Base-by-base conservation (phyloP, 768 basidiomycete species). In the Phaeotremella skinneri region DNA sequence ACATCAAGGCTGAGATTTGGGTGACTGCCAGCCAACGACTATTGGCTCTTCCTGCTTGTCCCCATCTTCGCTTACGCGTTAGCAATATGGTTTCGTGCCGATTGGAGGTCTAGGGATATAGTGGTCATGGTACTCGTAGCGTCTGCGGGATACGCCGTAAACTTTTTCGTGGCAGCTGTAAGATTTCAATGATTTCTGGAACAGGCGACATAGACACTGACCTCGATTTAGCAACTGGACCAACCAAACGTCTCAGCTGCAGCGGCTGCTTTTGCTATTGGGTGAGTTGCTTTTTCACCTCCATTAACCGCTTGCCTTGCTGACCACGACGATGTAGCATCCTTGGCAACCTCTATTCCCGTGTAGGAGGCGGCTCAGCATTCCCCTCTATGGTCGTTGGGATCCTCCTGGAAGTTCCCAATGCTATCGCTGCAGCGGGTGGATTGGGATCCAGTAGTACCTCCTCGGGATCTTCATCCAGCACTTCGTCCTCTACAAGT, bases 301-400 rank as follows among this genome's bases (percentile, higher is more conserved):
- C n/a, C n/a, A 11, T 41, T 11, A 41, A n/a, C 11, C n/a, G n/a
- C 37, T 41, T n/a, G n/a, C n/a, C n/a, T n/a, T n/a, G n/a, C n/a
- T n/a, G n/a, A n/a, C n/a, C n/a, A n/a, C n/a, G n/a, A n/a, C n/a
- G n/a, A n/a, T n/a, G n/a, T n/a, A 63, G 66, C 20, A 55, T 72
- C 2, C 55, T 69, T 9, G 70, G 70, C 1, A 72, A 72, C 47
- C 62, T 66, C 3, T 71, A 71, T 34, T 71, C 69, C 14, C 61
- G 69, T 14, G 17, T 71, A 6, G 64, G 61, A 2, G 67, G 67
- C 13, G 69, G 69, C 25, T 71, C 69, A n/a, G 70, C 67, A 7
- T 72, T 69, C 61, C 67, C 70, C 3, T 67, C 63, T 17, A 69
- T 72, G 70, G 70, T 70, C 1, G 68, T 68, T n/a, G 70, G 70